Evolutionary conservation across 2,329 filamentous ascomycete genomes (phyloP).

Genomic region (Penicillium crustosum): DNA sequence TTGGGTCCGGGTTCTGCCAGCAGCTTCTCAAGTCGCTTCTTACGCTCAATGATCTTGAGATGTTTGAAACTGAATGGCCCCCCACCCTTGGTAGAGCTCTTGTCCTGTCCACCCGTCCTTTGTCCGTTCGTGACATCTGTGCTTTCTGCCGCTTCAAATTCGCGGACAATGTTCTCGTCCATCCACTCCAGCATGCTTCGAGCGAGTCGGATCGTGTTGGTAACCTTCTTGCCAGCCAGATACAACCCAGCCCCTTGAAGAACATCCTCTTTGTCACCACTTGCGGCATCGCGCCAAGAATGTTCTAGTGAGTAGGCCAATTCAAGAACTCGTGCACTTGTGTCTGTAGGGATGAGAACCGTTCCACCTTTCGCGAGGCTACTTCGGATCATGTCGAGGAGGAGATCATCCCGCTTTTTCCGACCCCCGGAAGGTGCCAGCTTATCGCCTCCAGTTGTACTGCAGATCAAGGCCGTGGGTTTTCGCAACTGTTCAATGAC

Average conservation of each 20-base stretch:
- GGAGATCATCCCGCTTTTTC: conserved; percentile 78
- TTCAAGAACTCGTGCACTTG: conserved; percentile 90
- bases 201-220: conserved; percentile 85
- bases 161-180: conserved; percentile 90
- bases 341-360: conserved; percentile 90
- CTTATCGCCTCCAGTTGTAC: conserved; percentile 74
- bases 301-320: conserved; percentile 90
- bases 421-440: conserved; percentile 69
- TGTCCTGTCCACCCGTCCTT: conserved; percentile 37
- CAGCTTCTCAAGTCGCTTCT: conserved; percentile 73
- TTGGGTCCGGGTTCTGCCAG: conserved; percentile 54
- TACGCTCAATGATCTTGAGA: conserved; percentile 78
- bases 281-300: conserved; percentile 72
- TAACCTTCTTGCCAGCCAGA: conserved; percentile 80
- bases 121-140: conserved; percentile 41
- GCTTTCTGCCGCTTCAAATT: conserved; percentile 70
- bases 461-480: conserved; percentile 91
- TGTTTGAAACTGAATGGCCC: conserved; percentile 90
- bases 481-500: conserved; percentile 92
- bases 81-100: conserved; percentile 45
- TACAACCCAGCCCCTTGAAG: conserved; percentile 63
- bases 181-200: conserved; percentile 99
- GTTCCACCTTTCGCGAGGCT: conserved; percentile 82
- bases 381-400: conserved; percentile 77
- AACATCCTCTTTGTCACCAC: conserved; percentile 51